Percentiles rank a stretch among this genome's conserved stretches.
phyloP scores from a whole-genome alignment of 805 yeast genomes.

The Zygoascus biomembranicola region DNA sequence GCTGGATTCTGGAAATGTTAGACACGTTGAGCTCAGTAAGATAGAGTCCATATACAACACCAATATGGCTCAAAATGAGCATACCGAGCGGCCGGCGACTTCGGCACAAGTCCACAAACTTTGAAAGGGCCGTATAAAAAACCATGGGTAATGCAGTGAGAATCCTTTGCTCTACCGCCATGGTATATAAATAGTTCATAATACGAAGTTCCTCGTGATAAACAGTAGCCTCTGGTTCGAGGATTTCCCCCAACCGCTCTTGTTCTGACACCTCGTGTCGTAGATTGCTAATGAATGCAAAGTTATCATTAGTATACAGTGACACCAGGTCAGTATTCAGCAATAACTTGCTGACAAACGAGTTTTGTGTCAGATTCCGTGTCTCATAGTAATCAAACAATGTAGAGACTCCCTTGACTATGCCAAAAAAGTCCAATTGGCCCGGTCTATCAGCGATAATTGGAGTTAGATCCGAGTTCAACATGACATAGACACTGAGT shows the following conservation, averaged over 20 bases:
- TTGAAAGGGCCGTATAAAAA: not conserved
- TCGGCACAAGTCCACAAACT: not conserved
- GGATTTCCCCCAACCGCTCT: not conserved
- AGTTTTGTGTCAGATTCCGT: not conserved
- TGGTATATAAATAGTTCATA: not conserved
- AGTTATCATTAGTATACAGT: not conserved
- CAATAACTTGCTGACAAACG: not conserved
- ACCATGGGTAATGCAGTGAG: not conserved
- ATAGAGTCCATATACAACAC: not conserved
- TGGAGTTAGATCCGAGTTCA: not conserved
- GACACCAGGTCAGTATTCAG: not conserved
- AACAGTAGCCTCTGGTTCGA: not conserved
- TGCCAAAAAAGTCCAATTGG: not conserved
- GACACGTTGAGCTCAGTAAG: not conserved
- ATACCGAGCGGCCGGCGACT: not conserved
- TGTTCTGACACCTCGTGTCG: not conserved
- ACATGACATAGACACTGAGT: not conserved
- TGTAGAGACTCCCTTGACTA: not conserved
- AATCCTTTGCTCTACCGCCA: not conserved
- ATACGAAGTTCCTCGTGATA: not conserved
- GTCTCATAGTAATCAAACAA: not conserved
- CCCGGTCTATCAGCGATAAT: not conserved
- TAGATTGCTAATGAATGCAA: not conserved
- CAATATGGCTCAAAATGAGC: not conserved
- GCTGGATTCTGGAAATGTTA: not conserved